Percentiles rank a stretch among this genome's conserved stretches.
Conservation (phyloP, 2,329 filamentous ascomycete species). For the Exophiala sp. region DNA sequence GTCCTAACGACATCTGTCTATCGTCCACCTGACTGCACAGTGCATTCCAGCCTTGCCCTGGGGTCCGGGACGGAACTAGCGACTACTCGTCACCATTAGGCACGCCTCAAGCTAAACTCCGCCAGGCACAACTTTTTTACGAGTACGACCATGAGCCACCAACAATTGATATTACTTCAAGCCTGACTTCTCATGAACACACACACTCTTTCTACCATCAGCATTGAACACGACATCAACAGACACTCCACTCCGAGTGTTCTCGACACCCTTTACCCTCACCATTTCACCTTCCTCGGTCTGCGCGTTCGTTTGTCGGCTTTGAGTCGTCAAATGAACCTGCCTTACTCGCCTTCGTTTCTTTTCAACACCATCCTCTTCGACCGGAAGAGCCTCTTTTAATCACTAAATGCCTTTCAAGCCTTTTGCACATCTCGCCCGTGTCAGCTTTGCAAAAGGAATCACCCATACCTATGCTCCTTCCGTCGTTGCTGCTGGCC, state of each 20-base stretch:
- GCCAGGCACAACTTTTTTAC: slow-evolving; percentile 25
- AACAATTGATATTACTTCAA: slow-evolving; percentile 10
- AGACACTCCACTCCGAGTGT: slow-evolving; percentile 29
- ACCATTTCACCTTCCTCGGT: slow-evolving; percentile 18
- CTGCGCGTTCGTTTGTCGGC: slow-evolving; percentile 89
- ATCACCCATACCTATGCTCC: slow-evolving; percentile 98
- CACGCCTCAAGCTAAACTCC: slow-evolving; percentile 11
- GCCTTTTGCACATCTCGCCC: slow-evolving; percentile 76
- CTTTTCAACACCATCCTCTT: slow-evolving; percentile 49
- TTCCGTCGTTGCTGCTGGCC: slow-evolving; percentile 91
- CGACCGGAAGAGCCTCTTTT: slow-evolving; percentile 60
- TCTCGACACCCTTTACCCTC: slow-evolving; percentile 10
- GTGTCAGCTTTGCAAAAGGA: slow-evolving; percentile 94
- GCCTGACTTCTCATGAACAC: slow-evolving; percentile 3
- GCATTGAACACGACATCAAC: slow-evolving; percentile 11
- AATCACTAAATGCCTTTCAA: slow-evolving; percentile 85
- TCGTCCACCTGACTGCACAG: slow-evolving; percentile 17
- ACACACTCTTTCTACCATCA: slow-evolving; percentile 2
- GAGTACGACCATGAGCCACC: slow-evolving; percentile 17
- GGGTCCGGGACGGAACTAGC: background rate
- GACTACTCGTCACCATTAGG: slow-evolving; percentile 17
- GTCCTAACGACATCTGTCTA: slow-evolving; percentile 16
- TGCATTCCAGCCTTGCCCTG: background rate
- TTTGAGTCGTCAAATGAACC: slow-evolving; percentile 94
- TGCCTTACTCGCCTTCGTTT: slow-evolving; percentile 65